Conservation (phyloP, 2,329 filamentous ascomycete species). For the Xylariaceae sp. region DNA sequence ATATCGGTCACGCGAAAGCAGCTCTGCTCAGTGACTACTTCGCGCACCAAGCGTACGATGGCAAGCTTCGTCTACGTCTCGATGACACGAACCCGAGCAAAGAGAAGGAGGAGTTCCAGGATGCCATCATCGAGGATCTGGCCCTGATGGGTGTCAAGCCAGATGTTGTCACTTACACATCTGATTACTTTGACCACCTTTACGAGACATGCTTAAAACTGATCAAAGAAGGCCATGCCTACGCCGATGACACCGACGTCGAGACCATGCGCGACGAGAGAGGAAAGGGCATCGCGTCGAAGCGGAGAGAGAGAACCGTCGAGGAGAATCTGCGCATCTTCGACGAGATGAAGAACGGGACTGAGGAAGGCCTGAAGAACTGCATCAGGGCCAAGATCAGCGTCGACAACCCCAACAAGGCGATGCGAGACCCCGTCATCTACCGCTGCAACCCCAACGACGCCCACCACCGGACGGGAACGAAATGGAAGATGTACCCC, state of each 20-base stretch:
- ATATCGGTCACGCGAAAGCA: constrained; percentile 94
- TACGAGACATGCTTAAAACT: constrained; percentile 80
- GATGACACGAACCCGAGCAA: constrained; percentile 98
- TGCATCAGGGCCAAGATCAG: constrained; percentile 95
- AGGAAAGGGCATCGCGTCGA: constrained; percentile 76
- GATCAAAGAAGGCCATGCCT: constrained; percentile 82
- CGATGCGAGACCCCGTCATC: constrained; percentile 93
- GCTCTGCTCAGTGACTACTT: constrained; percentile 95
- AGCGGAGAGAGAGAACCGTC: constrained; percentile 68
- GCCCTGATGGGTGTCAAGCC: constrained; percentile 87
- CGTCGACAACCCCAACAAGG: constrained; percentile 87
- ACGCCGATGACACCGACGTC: constrained; percentile 89
- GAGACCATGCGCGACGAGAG: constrained; percentile 83
- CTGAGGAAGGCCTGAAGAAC: constrained; percentile 72
- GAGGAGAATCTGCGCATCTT: constrained; percentile 85
- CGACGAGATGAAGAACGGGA: constrained; percentile 87
- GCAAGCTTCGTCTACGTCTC: constrained; percentile 84
- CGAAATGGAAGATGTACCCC: constrained; percentile 78
- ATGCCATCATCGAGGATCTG: constrained; percentile 88
- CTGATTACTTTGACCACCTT: constrained; percentile 90
- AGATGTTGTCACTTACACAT: constrained; percentile 82
- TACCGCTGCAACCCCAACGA: constrained; percentile 78
- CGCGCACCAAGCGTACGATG: constrained; percentile 86
- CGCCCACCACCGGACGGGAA: constrained; percentile 71
- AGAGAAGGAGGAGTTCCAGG: constrained; percentile 94